Evolutionary conservation across 176 grass and related monocot genomes (phyloP), one percentile per base, ranked within the genome.

Genomic region (Zoysia pacifica): DNA sequence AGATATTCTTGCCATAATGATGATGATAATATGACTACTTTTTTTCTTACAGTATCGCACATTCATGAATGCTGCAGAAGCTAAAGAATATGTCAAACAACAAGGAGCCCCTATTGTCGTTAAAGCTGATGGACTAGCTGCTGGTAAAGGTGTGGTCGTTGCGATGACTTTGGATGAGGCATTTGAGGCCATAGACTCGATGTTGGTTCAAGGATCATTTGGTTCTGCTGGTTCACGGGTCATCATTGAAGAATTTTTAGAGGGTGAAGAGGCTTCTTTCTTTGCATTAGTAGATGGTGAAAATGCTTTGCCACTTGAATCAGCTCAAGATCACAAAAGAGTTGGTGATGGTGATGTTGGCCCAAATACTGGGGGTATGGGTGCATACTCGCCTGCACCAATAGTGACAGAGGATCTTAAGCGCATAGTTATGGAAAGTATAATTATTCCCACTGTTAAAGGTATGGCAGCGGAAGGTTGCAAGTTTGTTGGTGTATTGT

Each of bases 221-320:
- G 92, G 95, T 73, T 86, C 85, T 72, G 92, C 95, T 50, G 95
- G 92, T 84, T 93, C 95, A 64, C 80, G n/a, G 19, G 75, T 97
- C 49, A 72, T 94, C 41, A 83, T 97, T n/a, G 95, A 94, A 56
- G 92, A 97, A 65, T 97, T 78, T 89, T 58, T 97, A 7, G 92
- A 97, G 82, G 95, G 92, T n/a, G 92, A 94, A 89, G 92, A 97
- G 79, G 95, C 88, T 7, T 97, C 92, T 85, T 97, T 97, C 83
- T 97, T 97, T 79, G 95, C 91, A 42, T 79, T 97, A 68, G 94
- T 97, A 61, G 94, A 97, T 48, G 94, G 91, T 41, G 83, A 94
- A 83, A 86, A 76, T 82, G 91, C 91, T 2, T 85, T 97, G 66
- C 90, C 91, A 4, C 91, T 97, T 66, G 94, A 97, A 89, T 94